A percentile compares a stretch with the other conserved stretches of the same genome.
Evolutionary conservation across 345 rosid genomes (phyloP).

Genomic region (Nasturtium officinale): DNA sequence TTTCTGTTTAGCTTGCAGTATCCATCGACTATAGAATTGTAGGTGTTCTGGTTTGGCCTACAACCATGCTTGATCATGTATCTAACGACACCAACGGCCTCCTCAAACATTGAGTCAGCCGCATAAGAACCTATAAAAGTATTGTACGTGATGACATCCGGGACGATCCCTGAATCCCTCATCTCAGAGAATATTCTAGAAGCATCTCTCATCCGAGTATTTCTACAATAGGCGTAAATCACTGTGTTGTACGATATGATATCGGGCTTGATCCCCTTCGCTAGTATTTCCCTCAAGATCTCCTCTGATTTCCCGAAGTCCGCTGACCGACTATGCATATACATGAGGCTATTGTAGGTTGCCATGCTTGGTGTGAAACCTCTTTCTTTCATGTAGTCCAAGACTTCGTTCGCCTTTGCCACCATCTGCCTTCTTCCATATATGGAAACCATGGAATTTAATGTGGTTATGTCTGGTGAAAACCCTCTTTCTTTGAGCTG

Average conservation of each 20-base stretch:
- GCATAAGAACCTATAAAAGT: slow-evolving; percentile 85
- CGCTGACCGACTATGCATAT: slow-evolving; percentile 77
- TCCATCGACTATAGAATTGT: slow-evolving; percentile 82
- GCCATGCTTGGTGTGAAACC: slow-evolving; percentile 78
- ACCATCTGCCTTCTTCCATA: slow-evolving; percentile 91
- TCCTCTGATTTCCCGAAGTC: slow-evolving; percentile 73
- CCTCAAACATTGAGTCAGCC: slow-evolving; percentile 85
- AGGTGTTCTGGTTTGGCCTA: slow-evolving; percentile 76
- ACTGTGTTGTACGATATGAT: slow-evolving; percentile 87
- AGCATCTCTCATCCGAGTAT: slow-evolving; percentile 89
- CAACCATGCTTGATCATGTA: slow-evolving; percentile 80
- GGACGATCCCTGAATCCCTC: slow-evolving; percentile 64
- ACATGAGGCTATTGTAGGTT: slow-evolving; percentile 92
- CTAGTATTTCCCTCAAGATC: slow-evolving; percentile 62
- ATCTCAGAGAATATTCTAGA: slow-evolving; percentile 74
- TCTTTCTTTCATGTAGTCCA: slow-evolving; percentile 75
- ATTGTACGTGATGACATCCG: slow-evolving; percentile 84
- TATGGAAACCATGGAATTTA: slow-evolving; percentile 87
- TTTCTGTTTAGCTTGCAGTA: slow-evolving; percentile 68
- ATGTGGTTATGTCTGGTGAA: slow-evolving; percentile 71
- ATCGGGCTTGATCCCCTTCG: slow-evolving; percentile 84
- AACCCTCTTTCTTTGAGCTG: slow-evolving; percentile 71
- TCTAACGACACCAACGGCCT: slow-evolving; percentile 68
- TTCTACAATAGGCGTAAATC: slow-evolving; percentile 82
- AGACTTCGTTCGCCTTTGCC: slow-evolving; percentile 64